Evolutionary conservation across 495 filamentous ascomycete species (phyloP), one percentile per base, ranked within the genome.

Genomic region (Lasiosphaeriaceae sp.): DNA sequence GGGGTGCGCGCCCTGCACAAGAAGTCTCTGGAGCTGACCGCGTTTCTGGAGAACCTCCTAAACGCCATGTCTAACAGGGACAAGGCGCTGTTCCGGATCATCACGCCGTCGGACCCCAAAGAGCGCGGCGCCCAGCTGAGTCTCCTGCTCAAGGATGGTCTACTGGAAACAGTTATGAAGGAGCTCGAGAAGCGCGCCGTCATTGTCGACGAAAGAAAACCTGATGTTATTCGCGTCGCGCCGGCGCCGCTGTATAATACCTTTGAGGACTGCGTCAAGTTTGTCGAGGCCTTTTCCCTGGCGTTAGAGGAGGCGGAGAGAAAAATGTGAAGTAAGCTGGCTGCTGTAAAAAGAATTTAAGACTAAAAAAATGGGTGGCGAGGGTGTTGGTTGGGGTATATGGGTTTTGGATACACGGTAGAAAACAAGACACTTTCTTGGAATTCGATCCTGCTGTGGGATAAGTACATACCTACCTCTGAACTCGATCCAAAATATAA

Each of bases 171-270:
- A 3, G 84, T 96, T 0, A 83, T 92, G 75, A 71, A 83, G 52
- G 74, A 74, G 50, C 65, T 98, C 34, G 85, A 95, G 63, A 77
- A 80, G 43, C 71, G 80, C 12, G 86, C 84, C 2, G 83, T 96
- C 11, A 81, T 98, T 21, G 84, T 95, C 34, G 94, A 98, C 66
- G 90, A 97, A 75, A 76, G 94, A 59, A 86, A 84, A 66, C 94
- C 94, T 20, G 85, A 96, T 70, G 95, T 98, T 23, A 81, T 98
- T 29, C 77, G 94, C 7, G 89, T 97, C n/a, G 91, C 93, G 17
- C 95, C 94, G 1, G 86, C 90, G 29, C 92, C 94, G 34, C 65
- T 97, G 52, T 98, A 96, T 70, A 97, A 96, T 71, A 84, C 78
- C 0, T 97, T 87, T 68, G 67, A 67, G 50, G 94, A 98, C 63